Conservation (phyloP, 2,329 filamentous ascomycete genomes). For the Cryphonectria radicalis region DNA sequence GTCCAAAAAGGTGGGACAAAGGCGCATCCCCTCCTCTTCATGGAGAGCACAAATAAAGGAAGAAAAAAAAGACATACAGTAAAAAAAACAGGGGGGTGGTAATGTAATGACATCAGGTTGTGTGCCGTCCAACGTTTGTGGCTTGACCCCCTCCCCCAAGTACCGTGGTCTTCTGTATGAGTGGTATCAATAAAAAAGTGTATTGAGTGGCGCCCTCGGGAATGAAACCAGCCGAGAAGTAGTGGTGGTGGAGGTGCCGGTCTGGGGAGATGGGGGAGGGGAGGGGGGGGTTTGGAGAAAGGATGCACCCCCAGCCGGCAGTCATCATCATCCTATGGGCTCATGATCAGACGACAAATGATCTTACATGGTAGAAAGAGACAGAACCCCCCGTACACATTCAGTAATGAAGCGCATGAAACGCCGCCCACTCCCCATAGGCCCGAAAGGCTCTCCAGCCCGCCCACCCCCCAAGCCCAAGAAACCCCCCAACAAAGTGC, state of each 20-base stretch:
- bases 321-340: slow-evolving; percentile 4
- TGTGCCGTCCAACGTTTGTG: neutral
- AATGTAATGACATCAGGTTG: neutral
- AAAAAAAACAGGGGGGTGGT: neutral
- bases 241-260: neutral
- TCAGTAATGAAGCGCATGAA: slow-evolving; percentile 19
- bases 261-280: too few species aligned
- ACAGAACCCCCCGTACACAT: too few species aligned
- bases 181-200: neutral
- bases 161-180: neutral
- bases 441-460: slow-evolving; percentile 30
- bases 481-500: slow-evolving; percentile 35
- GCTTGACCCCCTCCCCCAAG: neutral
- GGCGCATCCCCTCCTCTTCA: neutral
- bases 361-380: neutral
- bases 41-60: too few species aligned
- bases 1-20: neutral
- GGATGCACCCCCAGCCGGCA: neutral
- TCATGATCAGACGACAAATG: neutral
- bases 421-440: slow-evolving; percentile 18
- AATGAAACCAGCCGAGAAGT: slow-evolving; percentile 6
- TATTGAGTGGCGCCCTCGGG: too few species aligned
- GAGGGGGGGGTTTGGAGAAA: neutral
- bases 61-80: neutral
- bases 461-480: slow-evolving; percentile 36